A percentile compares a stretch with the other conserved stretches of the same genome.
Conservation (phyloP, 2,329 filamentous ascomycete genomes). For the Fusarium irregulare region DNA sequence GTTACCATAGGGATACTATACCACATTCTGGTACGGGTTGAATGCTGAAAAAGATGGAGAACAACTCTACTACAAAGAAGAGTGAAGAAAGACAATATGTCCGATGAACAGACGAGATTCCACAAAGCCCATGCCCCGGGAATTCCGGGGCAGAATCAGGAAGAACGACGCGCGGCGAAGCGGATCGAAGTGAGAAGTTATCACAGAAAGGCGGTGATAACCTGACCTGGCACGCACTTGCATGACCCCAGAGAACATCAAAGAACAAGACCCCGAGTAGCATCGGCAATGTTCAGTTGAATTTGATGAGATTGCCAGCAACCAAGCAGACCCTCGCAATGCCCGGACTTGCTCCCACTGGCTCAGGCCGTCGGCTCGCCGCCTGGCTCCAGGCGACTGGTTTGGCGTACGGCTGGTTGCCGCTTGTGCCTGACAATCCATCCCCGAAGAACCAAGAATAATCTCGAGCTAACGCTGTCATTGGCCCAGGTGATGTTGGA, state of each 20-base stretch:
- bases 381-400: constrained; percentile 33
- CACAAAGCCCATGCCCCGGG: neutral
- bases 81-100: neutral
- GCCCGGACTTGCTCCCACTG: constrained; percentile 26
- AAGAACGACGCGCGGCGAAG: neutral
- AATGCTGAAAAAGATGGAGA: neutral
- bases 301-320: constrained; percentile 5
- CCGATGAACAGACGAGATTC: neutral
- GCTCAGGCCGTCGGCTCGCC: constrained; percentile 19
- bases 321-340: constrained; percentile 15
- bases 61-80: neutral
- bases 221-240: constrained; percentile 6
- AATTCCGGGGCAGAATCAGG: neutral
- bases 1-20: neutral
- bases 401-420: constrained; percentile 33
- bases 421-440: constrained; percentile 39
- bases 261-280: constrained; percentile 11
- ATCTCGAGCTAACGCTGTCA: neutral
- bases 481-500: constrained; percentile 5
- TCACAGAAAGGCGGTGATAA: constrained; percentile 24
- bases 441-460: constrained; percentile 19
- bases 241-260: constrained; percentile 17
- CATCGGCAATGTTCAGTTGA: constrained; percentile 4
- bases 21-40: neutral
- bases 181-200: constrained; percentile 3